Conservation (phyloP, 108 stramenopile species). For the Nannochloropsis gaditana region DNA sequence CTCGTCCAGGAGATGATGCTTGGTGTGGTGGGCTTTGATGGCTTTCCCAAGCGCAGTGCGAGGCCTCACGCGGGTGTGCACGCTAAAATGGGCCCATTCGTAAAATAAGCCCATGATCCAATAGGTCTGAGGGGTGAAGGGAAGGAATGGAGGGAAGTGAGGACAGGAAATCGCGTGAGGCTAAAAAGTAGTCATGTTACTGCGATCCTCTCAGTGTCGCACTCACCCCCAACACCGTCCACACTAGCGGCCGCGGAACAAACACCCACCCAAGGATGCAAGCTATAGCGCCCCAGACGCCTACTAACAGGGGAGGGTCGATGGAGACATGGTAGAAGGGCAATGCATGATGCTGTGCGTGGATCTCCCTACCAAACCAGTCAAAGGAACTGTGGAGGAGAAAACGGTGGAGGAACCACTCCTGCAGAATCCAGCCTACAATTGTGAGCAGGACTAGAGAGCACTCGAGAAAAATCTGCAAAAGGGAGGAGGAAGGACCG, state of each 20-base stretch:
- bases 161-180: neutral
- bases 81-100: constrained; percentile 43
- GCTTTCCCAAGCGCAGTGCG: constrained; percentile 27
- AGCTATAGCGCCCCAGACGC: constrained; percentile 28
- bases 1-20: constrained; percentile 40
- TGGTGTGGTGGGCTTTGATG: constrained; percentile 42
- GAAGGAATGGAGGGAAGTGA: neutral
- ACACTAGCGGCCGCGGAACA: constrained; percentile 23
- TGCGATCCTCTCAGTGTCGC: neutral
- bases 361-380: constrained; percentile 37
- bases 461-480: neutral
- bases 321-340: constrained; percentile 40
- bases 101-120: constrained; percentile 41
- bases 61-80: constrained; percentile 41
- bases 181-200: neutral
- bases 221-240: constrained; percentile 29
- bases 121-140: neutral
- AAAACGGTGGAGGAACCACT: constrained; percentile 42
- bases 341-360: constrained; percentile 33
- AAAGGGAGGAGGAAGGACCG: neutral
- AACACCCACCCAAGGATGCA: constrained; percentile 4
- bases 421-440: constrained; percentile 43
- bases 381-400: constrained; percentile 34
- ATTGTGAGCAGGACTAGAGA: constrained; percentile 22
- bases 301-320: constrained; percentile 38